Conservation (phyloP, 1,284 basidiomycete species). For the Cutaneotrichosporon dermatis region DNA sequence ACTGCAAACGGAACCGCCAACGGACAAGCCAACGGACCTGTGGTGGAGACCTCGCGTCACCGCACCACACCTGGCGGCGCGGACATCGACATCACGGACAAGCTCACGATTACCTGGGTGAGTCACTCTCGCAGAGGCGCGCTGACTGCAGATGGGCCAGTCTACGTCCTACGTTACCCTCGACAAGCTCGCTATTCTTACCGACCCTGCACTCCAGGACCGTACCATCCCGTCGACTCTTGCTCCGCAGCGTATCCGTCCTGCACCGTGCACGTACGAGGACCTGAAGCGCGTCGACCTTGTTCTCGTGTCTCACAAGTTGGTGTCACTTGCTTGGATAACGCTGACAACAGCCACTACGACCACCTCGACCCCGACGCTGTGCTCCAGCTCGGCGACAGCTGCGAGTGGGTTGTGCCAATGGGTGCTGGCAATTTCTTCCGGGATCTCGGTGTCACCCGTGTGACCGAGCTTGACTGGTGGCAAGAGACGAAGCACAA, state of each 20-base stretch:
- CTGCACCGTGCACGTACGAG: conserved; percentile 47
- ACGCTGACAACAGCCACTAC: conserved; percentile 35
- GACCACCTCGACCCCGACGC: conserved; percentile 47
- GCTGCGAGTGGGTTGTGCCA: conserved; percentile 45
- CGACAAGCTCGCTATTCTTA: conserved; percentile 51
- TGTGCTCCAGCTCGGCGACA: conserved; percentile 43
- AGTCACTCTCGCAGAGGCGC: not conserved
- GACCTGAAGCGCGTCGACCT: conserved; percentile 50
- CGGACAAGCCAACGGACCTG: not conserved
- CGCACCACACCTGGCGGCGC: conserved; percentile 23
- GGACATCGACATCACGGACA: conserved; percentile 41
- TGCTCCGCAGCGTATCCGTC: conserved; percentile 48
- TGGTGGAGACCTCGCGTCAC: not conserved
- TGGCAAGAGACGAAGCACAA: conserved; percentile 42
- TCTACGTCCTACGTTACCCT: conserved; percentile 52
- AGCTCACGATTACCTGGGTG: conserved; percentile 44
- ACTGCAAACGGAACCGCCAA: not conserved
- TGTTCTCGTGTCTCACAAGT: conserved; percentile 52
- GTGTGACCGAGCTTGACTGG: conserved; percentile 48
- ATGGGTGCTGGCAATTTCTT: conserved; percentile 41
- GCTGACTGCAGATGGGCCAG: conserved; percentile 44
- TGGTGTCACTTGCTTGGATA: conserved; percentile 1
- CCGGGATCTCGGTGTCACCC: conserved; percentile 35
- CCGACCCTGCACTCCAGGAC: conserved; percentile 52
- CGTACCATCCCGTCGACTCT: conserved; percentile 48